Base-by-base conservation (phyloP, 1,284 basidiomycete genomes). In the Heterobasidion parviporum region DNA sequence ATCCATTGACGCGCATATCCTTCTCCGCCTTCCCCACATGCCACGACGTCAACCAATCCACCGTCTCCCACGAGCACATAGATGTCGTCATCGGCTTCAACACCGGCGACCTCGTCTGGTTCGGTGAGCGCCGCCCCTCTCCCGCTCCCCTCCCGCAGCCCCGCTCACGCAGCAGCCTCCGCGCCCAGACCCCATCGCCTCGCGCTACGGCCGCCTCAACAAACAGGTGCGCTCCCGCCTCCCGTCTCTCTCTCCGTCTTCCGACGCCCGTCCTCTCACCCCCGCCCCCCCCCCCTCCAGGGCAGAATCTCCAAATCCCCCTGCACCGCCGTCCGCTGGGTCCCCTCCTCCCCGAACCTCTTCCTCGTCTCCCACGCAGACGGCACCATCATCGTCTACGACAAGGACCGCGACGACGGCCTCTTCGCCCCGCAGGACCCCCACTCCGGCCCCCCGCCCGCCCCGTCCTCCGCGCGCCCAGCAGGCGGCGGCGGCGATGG, bases 21-120 rank as follows among this genome's bases (percentile, higher is more conserved):
- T 98, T 98, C 71, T 83, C 88, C 50, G 82, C 87, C 8, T 82
- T 86, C 60, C 92, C 92, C 7, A 96, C 94, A 0, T 95, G 93
- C 64, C 92, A 97, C 68, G 90, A 88, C 63, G 83, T 97, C 52
- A 97, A 97, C 63, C 72, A 79, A 14, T 72, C 82, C 8, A 98
- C 93, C 1, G 83, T 87, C 8, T 84, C 82, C 9, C 75, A 85
- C 5, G 88, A 92, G 53, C 81, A 85, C 48, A 73, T 98, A 44
- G 97, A 99, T 67, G 78, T 98, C 10, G 80, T 98, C 55, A 88
- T 99, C 63, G 96, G 96, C 2, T 98, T 99, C 67, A 80, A 78
- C 60, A 89, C 92, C 0, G 96, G 96, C 14, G 96, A 99, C 70
- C 75, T 99, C 26, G 73, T 99, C 53, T 97, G 94, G 92, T 78